phyloP scores from a whole-genome alignment of 2,329 filamentous ascomycete species.

The Paraconiothyrium sp. region DNA sequence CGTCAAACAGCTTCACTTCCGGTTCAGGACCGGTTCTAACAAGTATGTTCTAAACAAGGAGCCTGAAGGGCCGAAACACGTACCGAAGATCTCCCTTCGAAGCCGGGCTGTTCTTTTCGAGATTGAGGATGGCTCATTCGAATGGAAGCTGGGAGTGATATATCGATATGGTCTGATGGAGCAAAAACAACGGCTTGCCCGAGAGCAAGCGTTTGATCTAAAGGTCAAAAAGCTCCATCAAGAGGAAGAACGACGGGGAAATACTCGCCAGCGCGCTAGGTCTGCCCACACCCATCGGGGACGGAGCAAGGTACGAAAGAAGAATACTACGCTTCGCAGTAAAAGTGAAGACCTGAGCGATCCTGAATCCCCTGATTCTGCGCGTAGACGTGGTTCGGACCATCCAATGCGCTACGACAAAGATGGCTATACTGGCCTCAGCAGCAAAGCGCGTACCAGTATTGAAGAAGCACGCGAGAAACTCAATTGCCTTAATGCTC shows the following conservation, averaged over 20 bases:
- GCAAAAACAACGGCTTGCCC: constrained; percentile 86
- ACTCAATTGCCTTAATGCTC: constrained; percentile 81
- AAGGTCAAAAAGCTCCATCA: constrained; percentile 89
- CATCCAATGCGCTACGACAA: constrained; percentile 77
- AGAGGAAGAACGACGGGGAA: constrained; percentile 58
- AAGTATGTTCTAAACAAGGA: constrained; percentile 88
- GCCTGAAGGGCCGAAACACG: constrained; percentile 83
- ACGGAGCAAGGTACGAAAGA: constrained; percentile 48
- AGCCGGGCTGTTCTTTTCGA: constrained; percentile 87
- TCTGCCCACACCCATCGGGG: constrained; percentile 59
- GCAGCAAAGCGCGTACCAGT: constrained; percentile 74
- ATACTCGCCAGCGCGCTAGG: constrained; percentile 61
- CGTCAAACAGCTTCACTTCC: constrained; percentile 88
- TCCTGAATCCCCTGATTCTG: constrained; percentile 33
- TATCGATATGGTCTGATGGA: constrained; percentile 89
- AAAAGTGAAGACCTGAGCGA: constrained; percentile 48
- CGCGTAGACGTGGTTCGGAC: constrained; percentile 37
- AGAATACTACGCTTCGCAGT: constrained; percentile 49
- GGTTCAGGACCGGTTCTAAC: constrained; percentile 86
- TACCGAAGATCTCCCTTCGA: constrained; percentile 86
- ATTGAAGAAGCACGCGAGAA: constrained; percentile 79
- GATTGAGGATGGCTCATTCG: constrained; percentile 93
- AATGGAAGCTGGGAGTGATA: constrained; percentile 96
- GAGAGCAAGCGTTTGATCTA: constrained; percentile 87
- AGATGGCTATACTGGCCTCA: constrained; percentile 77